phyloP scores from a whole-genome alignment of 1,284 basidiomycete genomes.

The Ceratobasidium sp. region DNA sequence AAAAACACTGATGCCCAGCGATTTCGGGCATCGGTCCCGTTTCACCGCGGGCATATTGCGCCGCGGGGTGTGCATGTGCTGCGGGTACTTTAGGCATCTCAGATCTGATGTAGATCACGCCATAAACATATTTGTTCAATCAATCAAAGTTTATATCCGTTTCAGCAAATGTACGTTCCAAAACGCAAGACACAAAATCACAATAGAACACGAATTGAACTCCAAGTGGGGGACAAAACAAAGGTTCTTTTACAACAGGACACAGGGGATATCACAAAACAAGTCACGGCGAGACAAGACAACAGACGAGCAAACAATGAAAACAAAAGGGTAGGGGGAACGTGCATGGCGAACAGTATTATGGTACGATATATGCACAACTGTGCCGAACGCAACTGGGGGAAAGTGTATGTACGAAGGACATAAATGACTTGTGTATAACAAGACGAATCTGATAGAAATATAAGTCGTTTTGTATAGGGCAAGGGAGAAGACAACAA shows the following conservation, averaged over 20 bases:
- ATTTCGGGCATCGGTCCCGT: too few species aligned
- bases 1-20: too few species aligned
- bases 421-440: not conserved
- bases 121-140: not conserved
- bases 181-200: not conserved
- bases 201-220: not conserved
- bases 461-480: not conserved
- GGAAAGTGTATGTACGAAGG: not conserved
- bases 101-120: too few species aligned
- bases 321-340: not conserved
- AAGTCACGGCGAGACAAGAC: not conserved
- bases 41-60: not conserved
- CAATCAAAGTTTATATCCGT: not conserved
- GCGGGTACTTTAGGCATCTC: too few species aligned
- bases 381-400: constrained; percentile 15
- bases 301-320: not conserved
- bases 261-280: not conserved
- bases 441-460: not conserved
- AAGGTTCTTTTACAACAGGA: not conserved
- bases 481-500: constrained; percentile 2
- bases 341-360: not conserved
- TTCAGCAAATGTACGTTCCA: not conserved
- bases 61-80: too few species aligned
- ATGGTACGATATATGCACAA: constrained; percentile 15
- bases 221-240: not conserved